These are phyloP conservation scores for Coprinopsis marcescibilis DNA, from an alignment of 768 basidiomycete genomes.

Conservation along the genomic window DNA sequence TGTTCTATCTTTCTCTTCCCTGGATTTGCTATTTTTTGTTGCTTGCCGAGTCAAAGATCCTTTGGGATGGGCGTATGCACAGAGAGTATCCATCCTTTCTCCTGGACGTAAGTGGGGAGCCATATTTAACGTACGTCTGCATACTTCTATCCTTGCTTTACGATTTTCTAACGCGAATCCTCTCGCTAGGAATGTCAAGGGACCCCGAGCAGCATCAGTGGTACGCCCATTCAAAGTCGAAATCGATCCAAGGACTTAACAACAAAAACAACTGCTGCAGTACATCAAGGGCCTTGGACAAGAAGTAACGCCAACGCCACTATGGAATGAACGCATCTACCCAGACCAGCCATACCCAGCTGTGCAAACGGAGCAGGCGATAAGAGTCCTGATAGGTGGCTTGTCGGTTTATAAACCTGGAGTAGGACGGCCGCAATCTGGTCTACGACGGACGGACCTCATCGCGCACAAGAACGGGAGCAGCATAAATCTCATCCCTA, in stretches of 20 bases:
- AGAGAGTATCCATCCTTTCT: slow-evolving; percentile 35
- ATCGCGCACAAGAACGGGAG: slow-evolving; percentile 42
- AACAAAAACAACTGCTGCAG: slow-evolving; percentile 19
- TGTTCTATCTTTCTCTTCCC: background rate
- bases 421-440: slow-evolving; percentile 36
- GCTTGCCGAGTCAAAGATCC: background rate
- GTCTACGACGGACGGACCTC: slow-evolving; percentile 56
- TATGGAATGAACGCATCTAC: slow-evolving; percentile 35
- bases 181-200: slow-evolving; percentile 59
- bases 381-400: slow-evolving; percentile 52
- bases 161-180: background rate
- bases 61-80: slow-evolving; percentile 53
- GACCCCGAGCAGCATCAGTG: slow-evolving; percentile 43
- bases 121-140: slow-evolving; percentile 47
- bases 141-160: background rate
- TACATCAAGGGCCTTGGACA: slow-evolving; percentile 39
- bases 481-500: slow-evolving; percentile 29
- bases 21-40: background rate
- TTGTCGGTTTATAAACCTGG: slow-evolving; percentile 53
- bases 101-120: slow-evolving; percentile 42
- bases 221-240: slow-evolving; percentile 24
- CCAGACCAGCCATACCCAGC: slow-evolving; percentile 17
- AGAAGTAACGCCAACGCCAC: slow-evolving; percentile 36
- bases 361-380: slow-evolving; percentile 39
- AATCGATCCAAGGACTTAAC: background rate